A percentile compares a stretch with the other conserved stretches of the same genome.
These are phyloP conservation scores for Salvia sclarea DNA, from an alignment of 305 asterid genomes.

Conservation along the genomic window DNA sequence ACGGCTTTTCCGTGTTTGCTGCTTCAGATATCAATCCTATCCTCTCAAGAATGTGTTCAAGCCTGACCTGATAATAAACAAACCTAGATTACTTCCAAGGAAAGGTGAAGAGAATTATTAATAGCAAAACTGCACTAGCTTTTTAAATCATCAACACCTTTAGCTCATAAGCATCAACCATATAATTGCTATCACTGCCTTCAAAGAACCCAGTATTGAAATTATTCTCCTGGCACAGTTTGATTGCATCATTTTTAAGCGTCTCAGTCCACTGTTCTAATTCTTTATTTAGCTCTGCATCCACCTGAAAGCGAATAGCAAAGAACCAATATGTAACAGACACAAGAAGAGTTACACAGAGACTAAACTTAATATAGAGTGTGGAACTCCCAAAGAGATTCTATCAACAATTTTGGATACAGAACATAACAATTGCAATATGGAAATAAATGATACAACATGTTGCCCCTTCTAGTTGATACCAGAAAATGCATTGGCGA, in stretches of 20 bases:
- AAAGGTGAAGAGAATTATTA: slow-evolving; percentile 7
- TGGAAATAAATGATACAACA: slow-evolving; percentile 7
- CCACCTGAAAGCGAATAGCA: slow-evolving; percentile 59
- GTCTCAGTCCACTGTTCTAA: slow-evolving; percentile 92
- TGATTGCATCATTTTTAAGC: slow-evolving; percentile 81
- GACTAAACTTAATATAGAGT: not conserved
- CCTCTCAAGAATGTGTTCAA: slow-evolving; percentile 95
- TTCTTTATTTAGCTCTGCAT: slow-evolving; percentile 80
- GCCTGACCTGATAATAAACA: slow-evolving; percentile 74
- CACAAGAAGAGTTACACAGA: slow-evolving; percentile 18
- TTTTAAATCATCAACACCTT: slow-evolving; percentile 60
- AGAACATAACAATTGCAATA: slow-evolving; percentile 1
- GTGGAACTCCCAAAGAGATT: not conserved
- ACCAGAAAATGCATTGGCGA: slow-evolving; percentile 14
- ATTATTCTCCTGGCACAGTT: slow-evolving; percentile 88
- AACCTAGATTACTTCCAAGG: slow-evolving; percentile 4
- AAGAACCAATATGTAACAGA: slow-evolving; percentile 5
- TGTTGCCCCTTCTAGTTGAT: slow-evolving; percentile 11
- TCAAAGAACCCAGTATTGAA: slow-evolving; percentile 90
- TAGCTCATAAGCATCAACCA: slow-evolving; percentile 93
- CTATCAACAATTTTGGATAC: not conserved
- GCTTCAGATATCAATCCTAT: slow-evolving; percentile 85
- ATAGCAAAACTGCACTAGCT: not conserved
- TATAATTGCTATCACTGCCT: slow-evolving; percentile 82
- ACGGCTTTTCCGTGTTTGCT: slow-evolving; percentile 91